Evolutionary conservation across 176 grass and related monocot species (phyloP).

Genomic region (Miscanthus lutarioriparius): DNA sequence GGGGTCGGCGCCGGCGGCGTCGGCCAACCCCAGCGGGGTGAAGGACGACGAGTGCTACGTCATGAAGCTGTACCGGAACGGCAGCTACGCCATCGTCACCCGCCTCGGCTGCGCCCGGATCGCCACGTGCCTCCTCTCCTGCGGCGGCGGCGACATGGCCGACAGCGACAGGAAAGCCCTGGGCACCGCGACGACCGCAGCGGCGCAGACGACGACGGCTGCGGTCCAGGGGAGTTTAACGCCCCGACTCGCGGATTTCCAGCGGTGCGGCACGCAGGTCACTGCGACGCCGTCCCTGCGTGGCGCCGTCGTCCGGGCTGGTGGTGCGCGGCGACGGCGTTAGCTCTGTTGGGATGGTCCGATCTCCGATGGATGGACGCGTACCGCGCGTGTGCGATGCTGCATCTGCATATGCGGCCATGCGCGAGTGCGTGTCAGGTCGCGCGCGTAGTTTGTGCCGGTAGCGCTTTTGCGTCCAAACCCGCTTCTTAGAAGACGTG

Average conservation of each 20-base stretch:
- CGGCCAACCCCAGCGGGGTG: not conserved
- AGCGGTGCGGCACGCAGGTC: constrained; percentile 32
- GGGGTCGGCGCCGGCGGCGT: not conserved
- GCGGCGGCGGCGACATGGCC: constrained; percentile 29
- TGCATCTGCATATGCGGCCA: too few relatives aligned
- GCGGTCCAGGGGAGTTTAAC: not conserved
- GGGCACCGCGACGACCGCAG: not conserved
- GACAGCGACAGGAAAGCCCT: not conserved
- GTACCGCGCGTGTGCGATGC: too few relatives aligned
- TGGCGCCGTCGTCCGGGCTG: not conserved
- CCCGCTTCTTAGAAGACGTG: too few relatives aligned
- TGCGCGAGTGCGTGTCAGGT: too few relatives aligned
- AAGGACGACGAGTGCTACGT: constrained; percentile 35
- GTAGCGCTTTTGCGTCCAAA: too few relatives aligned
- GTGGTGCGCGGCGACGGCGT: not conserved
- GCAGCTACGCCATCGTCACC: constrained; percentile 36
- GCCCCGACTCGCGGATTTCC: not conserved
- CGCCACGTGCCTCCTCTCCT: constrained; percentile 31
- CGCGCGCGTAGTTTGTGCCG: too few relatives aligned
- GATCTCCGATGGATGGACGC: too few relatives aligned
- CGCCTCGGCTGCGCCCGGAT: constrained; percentile 1
- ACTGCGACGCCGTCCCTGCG: not conserved
- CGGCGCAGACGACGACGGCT: not conserved
- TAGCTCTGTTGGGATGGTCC: not conserved
- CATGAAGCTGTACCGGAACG: constrained; percentile 46